Evolutionary conservation across 192 early-diverging fungal genomes (phyloP), one percentile per base, ranked within the genome.

Genomic region (Rhizophlyctis rosea): DNA sequence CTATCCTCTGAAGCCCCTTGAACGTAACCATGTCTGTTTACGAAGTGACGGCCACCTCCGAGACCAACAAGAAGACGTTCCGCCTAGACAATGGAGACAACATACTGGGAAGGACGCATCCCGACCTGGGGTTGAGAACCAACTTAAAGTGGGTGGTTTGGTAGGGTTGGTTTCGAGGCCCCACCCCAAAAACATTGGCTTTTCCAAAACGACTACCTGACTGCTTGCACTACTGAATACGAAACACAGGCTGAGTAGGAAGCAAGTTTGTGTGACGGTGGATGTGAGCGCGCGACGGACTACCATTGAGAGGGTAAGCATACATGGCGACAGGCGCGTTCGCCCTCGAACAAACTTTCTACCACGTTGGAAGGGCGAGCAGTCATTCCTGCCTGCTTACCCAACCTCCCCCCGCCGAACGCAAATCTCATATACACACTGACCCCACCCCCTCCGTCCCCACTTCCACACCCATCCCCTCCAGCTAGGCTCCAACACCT

Each of bases 401-500:
- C n/a, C n/a, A n/a, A n/a, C n/a, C n/a, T n/a, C n/a, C n/a, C n/a
- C n/a, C n/a, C n/a, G n/a, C n/a, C n/a, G n/a, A n/a, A n/a, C n/a
- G n/a, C n/a, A n/a, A n/a, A n/a, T n/a, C n/a, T n/a, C n/a, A n/a
- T n/a, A n/a, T n/a, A n/a, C n/a, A n/a, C n/a, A n/a, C n/a, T n/a
- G n/a, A n/a, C n/a, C n/a, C n/a, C n/a, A n/a, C n/a, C n/a, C n/a
- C n/a, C n/a, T n/a, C n/a, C n/a, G n/a, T n/a, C n/a, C n/a, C n/a
- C n/a, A n/a, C n/a, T n/a, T n/a, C n/a, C n/a, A n/a, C n/a, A n/a
- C n/a, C n/a, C n/a, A 1, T 58, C 21, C 34, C 11, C n/a, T 49
- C 49, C 25, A 68, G 67, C 28, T 68, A 50, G 67, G 67, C 11
- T 21, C 59, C 0, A 68, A 68, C 34, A n/a, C 59, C 23, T 68